These are phyloP conservation scores for Cladobotryum mycophilum DNA, from an alignment of 2,329 filamentous ascomycete species.

Conservation along the genomic window DNA sequence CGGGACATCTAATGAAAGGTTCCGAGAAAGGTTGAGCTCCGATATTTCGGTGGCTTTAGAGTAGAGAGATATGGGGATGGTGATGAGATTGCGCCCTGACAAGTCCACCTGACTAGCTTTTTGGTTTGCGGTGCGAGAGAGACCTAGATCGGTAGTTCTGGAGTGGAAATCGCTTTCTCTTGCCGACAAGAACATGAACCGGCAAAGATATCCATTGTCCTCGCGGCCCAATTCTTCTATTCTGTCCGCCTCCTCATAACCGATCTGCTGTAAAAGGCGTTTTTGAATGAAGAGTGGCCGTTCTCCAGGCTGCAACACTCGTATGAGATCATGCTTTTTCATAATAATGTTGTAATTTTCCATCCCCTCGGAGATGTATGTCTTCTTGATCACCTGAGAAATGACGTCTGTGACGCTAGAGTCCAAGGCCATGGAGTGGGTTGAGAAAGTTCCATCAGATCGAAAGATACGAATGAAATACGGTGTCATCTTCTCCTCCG, in stretches of 20 bases:
- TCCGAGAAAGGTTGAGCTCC: slow-evolving; percentile 86
- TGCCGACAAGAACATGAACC: slow-evolving; percentile 89
- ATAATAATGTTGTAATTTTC: slow-evolving; percentile 95
- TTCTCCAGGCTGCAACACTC: slow-evolving; percentile 72
- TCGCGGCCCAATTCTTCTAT: slow-evolving; percentile 92
- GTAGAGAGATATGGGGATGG: slow-evolving; percentile 91
- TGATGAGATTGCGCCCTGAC: slow-evolving; percentile 81
- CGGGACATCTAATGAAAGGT: slow-evolving; percentile 85
- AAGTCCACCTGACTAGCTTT: slow-evolving; percentile 95
- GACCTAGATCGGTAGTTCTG: slow-evolving; percentile 64
- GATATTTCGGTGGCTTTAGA: slow-evolving; percentile 89
- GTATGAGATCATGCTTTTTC: slow-evolving; percentile 83
- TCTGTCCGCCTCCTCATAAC: slow-evolving; percentile 78
- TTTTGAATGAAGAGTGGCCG: slow-evolving; percentile 89
- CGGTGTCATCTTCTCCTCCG: slow-evolving; percentile 67
- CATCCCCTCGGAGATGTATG: slow-evolving; percentile 80
- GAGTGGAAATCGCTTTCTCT: slow-evolving; percentile 77
- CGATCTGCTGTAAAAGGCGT: slow-evolving; percentile 80
- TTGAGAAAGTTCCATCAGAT: slow-evolving; percentile 88
- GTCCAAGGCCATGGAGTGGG: slow-evolving; percentile 76
- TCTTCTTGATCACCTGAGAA: slow-evolving; percentile 87
- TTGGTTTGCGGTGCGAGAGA: slow-evolving; percentile 61
- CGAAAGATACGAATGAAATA: slow-evolving; percentile 96
- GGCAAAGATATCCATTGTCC: slow-evolving; percentile 94
- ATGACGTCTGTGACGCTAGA: slow-evolving; percentile 83